Base-by-base conservation (phyloP, 2,329 filamentous ascomycete genomes). In the Emmonsia crescens region DNA sequence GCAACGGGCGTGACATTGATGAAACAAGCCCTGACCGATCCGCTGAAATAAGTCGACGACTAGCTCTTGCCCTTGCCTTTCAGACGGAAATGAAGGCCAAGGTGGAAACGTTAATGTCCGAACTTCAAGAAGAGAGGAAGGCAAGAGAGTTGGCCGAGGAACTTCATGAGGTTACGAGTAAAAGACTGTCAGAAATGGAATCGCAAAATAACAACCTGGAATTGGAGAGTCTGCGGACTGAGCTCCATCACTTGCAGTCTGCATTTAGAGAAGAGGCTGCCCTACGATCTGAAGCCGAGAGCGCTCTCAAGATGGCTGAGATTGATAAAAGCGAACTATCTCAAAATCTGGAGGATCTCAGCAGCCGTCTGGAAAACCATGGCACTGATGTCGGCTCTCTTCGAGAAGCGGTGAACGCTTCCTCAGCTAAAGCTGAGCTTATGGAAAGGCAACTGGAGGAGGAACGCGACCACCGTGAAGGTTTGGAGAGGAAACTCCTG, bases 91-190 rank as follows among this genome's bases (percentile, higher is more conserved):
- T 96, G n/a, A 88, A 89, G 66, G 81, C 83, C n/a, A 87, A 85
- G 64, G 74, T 96, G 1, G 89, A 94, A 49, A 81, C 83, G 21
- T 72, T 90, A 58, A 82, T 79, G 27, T 76, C 81, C 3, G 91
- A 96, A 62, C 78, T 96, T 1, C 86, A 91, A 38, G 85, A 90
- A 0, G 95, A 99, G 75, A 90, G 82, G 70, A 87, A 84, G 64
- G 87, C 90, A 5, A 85, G 91, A 57, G 86, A 91, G 69, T 79
- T 96, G 16, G 91, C 94, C 0, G 94, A 99, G 70, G 93, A 96
- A 63, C 95, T 90, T 1, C 83, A 88, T 5, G 86, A 87, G 67
- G 89, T 90, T 31, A 88, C 92, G 1, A 88, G 96, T 72, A 88
- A 86, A 73, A 87, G 93, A 27, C 87, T 96, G 74, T 79, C 85